These are phyloP conservation scores for Aureobasidium subglaciale DNA, from an alignment of 2,329 filamentous ascomycete species.

Conservation along the genomic window DNA sequence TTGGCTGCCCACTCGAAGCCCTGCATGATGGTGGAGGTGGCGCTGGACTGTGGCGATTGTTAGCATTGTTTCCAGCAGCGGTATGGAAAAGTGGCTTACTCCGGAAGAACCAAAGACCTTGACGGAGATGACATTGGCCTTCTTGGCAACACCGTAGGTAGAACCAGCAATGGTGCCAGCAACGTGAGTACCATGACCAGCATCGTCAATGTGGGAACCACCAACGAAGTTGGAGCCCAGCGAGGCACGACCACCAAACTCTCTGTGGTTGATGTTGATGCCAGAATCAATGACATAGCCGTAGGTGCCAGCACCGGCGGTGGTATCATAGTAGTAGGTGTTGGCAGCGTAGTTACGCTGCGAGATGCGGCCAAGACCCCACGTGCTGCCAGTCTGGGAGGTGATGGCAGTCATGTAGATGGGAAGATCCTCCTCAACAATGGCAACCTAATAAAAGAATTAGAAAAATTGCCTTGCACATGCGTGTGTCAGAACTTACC, in stretches of 20 bases:
- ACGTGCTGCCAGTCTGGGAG: constrained; percentile 19
- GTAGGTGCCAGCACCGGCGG: constrained; percentile 29
- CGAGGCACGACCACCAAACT: constrained; percentile 32
- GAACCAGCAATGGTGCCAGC: constrained; percentile 54
- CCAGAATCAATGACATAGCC: constrained; percentile 36
- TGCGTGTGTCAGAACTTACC: background rate
- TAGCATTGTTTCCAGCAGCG: background rate
- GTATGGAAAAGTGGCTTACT: background rate
- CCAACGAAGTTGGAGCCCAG: constrained; percentile 27
- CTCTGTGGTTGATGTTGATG: constrained; percentile 22
- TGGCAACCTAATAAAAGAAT: background rate
- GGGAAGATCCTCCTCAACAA: constrained; percentile 15
- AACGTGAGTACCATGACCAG: constrained; percentile 60
- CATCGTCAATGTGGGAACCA: constrained; percentile 36
- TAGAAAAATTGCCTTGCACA: rapidly evolving
- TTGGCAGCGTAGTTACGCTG: constrained; percentile 10
- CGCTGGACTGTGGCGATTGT: constrained; percentile 27
- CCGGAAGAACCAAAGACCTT: constrained; percentile 42
- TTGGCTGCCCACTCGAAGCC: constrained; percentile 49
- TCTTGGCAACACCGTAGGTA: constrained; percentile 58
- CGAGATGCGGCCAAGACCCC: constrained; percentile 21
- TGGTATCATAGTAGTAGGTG: constrained; percentile 17
- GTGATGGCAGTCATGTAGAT: constrained; percentile 16
- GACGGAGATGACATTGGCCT: constrained; percentile 48
- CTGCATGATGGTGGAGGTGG: constrained; percentile 48